Percentiles rank a stretch among this genome's conserved stretches.
Conservation (phyloP, 192 early-diverging fungal species). For the Tieghemiomyces parasiticus region DNA sequence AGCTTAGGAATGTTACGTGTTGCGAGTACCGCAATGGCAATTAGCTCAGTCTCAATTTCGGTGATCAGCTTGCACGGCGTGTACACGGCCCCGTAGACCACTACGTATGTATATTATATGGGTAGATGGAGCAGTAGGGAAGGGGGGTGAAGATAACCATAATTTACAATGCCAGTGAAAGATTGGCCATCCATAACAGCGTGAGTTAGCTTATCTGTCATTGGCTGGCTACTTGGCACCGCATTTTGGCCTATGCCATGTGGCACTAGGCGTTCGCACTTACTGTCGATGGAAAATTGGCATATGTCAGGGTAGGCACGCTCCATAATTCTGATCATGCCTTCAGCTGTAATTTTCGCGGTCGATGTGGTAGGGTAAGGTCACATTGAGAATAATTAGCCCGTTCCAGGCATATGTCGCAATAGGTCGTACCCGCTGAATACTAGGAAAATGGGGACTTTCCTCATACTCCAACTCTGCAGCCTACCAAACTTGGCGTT, state of each 20-base stretch:
- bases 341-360: too few relatives aligned
- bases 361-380: too few relatives aligned
- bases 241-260: too few relatives aligned
- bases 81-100: neutral
- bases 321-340: too few relatives aligned
- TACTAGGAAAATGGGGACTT: neutral
- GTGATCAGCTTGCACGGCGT: neutral
- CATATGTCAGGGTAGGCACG: too few relatives aligned
- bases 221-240: neutral
- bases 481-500: neutral
- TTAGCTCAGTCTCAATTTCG: conserved; percentile 8
- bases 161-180: neutral
- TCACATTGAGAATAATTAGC: neutral
- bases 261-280: too few relatives aligned
- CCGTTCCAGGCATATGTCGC: neutral
- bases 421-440: neutral
- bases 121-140: neutral
- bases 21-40: neutral
- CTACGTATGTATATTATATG: neutral
- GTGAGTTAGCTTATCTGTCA: neutral
- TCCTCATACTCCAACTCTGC: neutral
- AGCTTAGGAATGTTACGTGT: neutral
- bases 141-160: neutral
- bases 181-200: neutral
- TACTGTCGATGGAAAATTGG: too few relatives aligned